Evolutionary conservation across 2,329 filamentous ascomycete species (phyloP), one percentile per base, ranked within the genome.

Genomic region (Cladosporium halotolerans): DNA sequence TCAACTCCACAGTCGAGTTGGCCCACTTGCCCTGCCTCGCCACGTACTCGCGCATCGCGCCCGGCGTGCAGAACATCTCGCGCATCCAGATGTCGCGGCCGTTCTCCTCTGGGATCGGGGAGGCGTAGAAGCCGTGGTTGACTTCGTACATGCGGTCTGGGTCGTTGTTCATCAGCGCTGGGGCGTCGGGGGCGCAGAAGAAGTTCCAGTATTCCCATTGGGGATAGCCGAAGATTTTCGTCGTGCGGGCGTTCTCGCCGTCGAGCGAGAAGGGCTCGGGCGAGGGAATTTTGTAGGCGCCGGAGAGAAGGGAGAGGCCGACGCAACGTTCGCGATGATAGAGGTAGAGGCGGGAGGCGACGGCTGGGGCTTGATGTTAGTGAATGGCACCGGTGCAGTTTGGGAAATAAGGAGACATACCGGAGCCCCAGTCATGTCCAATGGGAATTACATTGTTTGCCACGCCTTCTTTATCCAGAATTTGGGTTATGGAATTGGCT

Each of bases 201-300:
- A 78, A 68, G 51, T 73, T 62, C 73, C 74, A 77, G 64, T 79
- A 79, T 41, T 68, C 63, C 42, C 66, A 70, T 4, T 66, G 42
- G 3, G 68, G 62, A 44, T 68, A 66, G 13, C 75, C 76, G 23
- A 72, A 67, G 0, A 45, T 36, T 52, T 69, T 55, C 38, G 68
- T 58, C 1, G 66, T 68, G 9, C 60, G 8, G 6, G 58, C 59
- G 53, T 73, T 73, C 1, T 62, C 52, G 3, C 54, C 55, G 3
- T 71, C 68, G 2, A 76, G 65, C 52, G 74, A 62, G 52, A 75
- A 75, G 1, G 56, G 57, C 9, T 63, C 53, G 2, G 54, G 53
- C 0, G 55, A 54, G 1, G 74, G 74, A 1, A 68, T 63, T 9
- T 58, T 53, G 62, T 79, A 79, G 9, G 69, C 56, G 3, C 74